Evolutionary conservation across 192 early-diverging fungal genomes (phyloP), one percentile per base, ranked within the genome.

Genomic region (Entophlyctis luteolus): DNA sequence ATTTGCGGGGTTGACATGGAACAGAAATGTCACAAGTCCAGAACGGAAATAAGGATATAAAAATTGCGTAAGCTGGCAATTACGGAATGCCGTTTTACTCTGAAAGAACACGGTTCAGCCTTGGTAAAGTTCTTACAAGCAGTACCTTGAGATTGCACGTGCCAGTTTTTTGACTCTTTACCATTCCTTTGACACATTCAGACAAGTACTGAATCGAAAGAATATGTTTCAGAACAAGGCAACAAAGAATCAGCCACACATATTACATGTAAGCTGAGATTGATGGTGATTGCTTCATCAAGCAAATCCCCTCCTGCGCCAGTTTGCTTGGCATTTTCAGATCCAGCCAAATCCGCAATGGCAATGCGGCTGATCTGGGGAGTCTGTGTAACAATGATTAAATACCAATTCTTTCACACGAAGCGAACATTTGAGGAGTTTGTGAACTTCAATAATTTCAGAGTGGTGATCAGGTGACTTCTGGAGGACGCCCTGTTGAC

Each of bases 101-200:
- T 42, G 39, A 12, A 42, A 42, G n/a, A 20, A 46, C 22, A 0
- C 45, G 16, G 16, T 45, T 10, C n/a, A n/a, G 10, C 10, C 42
- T n/a, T 14, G n/a, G 42, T 45, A 14, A 10, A 45, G 42, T 14
- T 45, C 42, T n/a, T 45, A 14, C 45, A 46, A 46, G 22, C 18
- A n/a, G 18, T 47, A 47, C 45, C 45, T 47, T 22, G 18, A 47
- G 2, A n/a, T 47, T 47, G 45, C 14, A 20, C 29, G 23, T 22
- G 1, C 29, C 29, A 1, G 48, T 25, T 66, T 66, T 22, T 55
- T 66, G 63, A 25, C 27, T 52, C 27, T 48, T 48, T 4, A 60
- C 68, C 68, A 70, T 60, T 12, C 22, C 32, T 32, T 49, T 60
- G 2, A 70, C 58, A 38, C 68, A 70, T 34, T 70, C 56, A 37